Evolutionary conservation across 192 early-diverging fungal genomes (phyloP).

Genomic region (Backusella tarrabulga): DNA sequence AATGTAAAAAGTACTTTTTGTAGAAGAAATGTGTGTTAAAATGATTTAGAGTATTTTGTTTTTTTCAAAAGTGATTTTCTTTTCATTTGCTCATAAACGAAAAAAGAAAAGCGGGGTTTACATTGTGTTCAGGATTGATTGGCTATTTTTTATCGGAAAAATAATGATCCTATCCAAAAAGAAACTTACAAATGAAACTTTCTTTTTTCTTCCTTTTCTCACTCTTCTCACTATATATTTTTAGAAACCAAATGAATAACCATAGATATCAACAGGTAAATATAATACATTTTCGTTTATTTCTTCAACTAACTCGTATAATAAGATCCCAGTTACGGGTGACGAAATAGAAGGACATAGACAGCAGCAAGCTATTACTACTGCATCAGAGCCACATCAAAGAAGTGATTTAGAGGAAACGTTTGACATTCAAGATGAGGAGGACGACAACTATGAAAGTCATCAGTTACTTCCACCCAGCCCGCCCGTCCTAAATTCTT

Average conservation of each 20-base stretch:
- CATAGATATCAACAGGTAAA: not conserved
- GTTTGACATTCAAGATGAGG: constrained; percentile 3
- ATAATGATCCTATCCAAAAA: not conserved
- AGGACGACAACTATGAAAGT: not conserved
- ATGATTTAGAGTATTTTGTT: no score
- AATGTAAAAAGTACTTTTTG: no score
- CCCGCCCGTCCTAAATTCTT: not conserved
- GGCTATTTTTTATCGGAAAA: not conserved
- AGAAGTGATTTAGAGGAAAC: constrained; percentile 10
- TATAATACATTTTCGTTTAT: not conserved
- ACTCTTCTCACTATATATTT: not conserved
- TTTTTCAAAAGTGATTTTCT: no score
- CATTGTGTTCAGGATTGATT: not conserved
- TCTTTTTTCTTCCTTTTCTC: not conserved
- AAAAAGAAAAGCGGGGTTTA: not conserved
- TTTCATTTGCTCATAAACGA: no score
- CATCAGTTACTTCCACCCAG: constrained; percentile 9
- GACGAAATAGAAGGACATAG: not conserved
- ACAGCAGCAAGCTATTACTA: not conserved
- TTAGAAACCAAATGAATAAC: not conserved
- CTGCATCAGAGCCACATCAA: not conserved
- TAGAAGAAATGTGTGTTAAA: no score
- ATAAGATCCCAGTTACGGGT: not conserved
- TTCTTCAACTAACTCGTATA: not conserved
- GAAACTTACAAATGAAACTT: not conserved